Conservation (phyloP, 257 asterid genomes). For the Solanum pimpinellifolium region DNA sequence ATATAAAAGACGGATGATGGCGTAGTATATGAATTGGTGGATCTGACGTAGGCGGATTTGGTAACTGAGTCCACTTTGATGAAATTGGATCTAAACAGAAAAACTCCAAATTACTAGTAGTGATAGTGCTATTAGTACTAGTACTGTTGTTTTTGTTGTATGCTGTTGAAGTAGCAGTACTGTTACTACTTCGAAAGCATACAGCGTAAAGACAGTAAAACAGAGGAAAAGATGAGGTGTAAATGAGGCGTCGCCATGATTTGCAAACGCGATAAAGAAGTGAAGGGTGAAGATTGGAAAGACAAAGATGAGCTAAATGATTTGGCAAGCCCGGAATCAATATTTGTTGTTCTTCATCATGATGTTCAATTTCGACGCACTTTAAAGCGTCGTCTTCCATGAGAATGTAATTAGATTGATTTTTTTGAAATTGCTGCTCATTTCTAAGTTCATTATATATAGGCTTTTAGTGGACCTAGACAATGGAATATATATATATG, state of each 20-base stretch:
- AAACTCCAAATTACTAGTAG: slow-evolving; percentile 15
- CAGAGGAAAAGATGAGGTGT: slow-evolving; percentile 45
- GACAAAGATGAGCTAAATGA: slow-evolving; percentile 51
- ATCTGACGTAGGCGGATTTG: slow-evolving; percentile 25
- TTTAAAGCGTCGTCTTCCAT: not conserved
- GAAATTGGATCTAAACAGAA: slow-evolving; percentile 46
- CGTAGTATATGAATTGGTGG: slow-evolving; percentile 29
- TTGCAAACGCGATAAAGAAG: slow-evolving; percentile 36
- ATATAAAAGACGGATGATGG: slow-evolving; percentile 55
- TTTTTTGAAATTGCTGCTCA: not conserved
- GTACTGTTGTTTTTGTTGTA: not conserved
- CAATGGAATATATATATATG: not conserved
- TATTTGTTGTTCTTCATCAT: not conserved
- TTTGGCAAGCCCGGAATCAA: slow-evolving; percentile 60
- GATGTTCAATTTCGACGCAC: not conserved
- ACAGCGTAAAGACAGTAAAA: slow-evolving; percentile 45
- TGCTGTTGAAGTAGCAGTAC: not conserved
- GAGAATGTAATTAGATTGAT: too few relatives aligned
- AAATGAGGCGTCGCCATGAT: slow-evolving; percentile 64
- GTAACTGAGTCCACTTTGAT: slow-evolving; percentile 42
- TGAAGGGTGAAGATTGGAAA: slow-evolving; percentile 36
- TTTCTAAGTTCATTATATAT: not conserved
- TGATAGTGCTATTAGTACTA: not conserved
- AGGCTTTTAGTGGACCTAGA: not conserved
- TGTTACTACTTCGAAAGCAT: slow-evolving; percentile 8